A percentile compares a stretch with the other conserved stretches of the same genome.
These are phyloP conservation scores for Linum usitatissimum DNA, from an alignment of 345 rosid genomes.

Conservation along the genomic window DNA sequence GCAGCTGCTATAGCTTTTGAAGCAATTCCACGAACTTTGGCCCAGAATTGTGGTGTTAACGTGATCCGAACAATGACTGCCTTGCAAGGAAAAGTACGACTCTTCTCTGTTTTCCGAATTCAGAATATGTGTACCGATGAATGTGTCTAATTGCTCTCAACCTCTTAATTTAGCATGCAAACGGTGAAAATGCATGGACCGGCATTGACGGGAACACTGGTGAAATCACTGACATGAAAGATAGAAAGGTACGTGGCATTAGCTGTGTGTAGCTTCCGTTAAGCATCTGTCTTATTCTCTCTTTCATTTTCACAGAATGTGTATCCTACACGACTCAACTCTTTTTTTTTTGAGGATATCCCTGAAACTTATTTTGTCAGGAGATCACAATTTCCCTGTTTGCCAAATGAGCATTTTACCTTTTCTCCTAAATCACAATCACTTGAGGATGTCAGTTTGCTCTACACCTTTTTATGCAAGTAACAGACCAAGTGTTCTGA, in stretches of 20 bases:
- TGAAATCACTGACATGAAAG: slow-evolving; percentile 84
- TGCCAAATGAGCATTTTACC: neutral
- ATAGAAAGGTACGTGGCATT: slow-evolving; percentile 41
- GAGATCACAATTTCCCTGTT: neutral
- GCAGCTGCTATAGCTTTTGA: slow-evolving; percentile 96
- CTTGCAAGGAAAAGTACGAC: slow-evolving; percentile 73
- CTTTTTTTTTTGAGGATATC: neutral
- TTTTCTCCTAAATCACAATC: too few species aligned
- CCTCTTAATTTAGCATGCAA: slow-evolving; percentile 56
- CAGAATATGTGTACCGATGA: neutral
- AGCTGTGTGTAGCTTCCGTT: too few species aligned
- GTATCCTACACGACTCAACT: neutral
- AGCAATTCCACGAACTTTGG: slow-evolving; percentile 85
- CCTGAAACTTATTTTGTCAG: neutral
- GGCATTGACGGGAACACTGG: slow-evolving; percentile 95
- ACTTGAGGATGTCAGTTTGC: too few species aligned
- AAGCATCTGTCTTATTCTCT: too few species aligned
- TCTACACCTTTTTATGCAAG: too few species aligned
- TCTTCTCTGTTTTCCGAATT: neutral
- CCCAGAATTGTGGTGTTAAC: slow-evolving; percentile 76
- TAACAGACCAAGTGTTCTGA: neutral
- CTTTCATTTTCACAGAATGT: neutral
- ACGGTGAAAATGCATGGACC: slow-evolving; percentile 92
- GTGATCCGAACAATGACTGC: slow-evolving; percentile 78
- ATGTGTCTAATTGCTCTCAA: slow-evolving; percentile 1